Conservation (phyloP, 495 filamentous ascomycete species). For the Pyrenula aspistea region DNA sequence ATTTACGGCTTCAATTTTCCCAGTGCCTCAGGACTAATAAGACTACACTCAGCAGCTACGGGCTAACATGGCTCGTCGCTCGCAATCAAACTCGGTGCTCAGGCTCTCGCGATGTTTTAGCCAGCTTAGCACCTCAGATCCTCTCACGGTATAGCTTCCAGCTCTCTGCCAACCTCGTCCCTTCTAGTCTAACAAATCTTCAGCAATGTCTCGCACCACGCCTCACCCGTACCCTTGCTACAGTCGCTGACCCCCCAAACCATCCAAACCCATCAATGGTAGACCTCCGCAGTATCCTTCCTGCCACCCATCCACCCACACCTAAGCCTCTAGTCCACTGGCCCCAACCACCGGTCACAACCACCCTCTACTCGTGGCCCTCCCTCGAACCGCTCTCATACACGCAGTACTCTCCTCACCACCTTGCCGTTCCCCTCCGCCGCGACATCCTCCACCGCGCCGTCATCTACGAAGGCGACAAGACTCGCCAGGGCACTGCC, state of each 20-base stretch:
- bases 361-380: slow-evolving; percentile 86
- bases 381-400: slow-evolving; percentile 74
- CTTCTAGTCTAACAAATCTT: too few relatives aligned
- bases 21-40: too few relatives aligned
- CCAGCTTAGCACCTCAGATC: slow-evolving; percentile 27
- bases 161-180: slow-evolving; percentile 2
- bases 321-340: neutral
- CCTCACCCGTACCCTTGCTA: slow-evolving; percentile 61
- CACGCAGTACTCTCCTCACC: slow-evolving; percentile 63
- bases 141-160: slow-evolving; percentile 31
- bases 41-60: too few relatives aligned
- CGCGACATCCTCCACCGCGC: slow-evolving; percentile 90
- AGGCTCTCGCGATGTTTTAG: slow-evolving; percentile 31
- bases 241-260: slow-evolving; percentile 20
- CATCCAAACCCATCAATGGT: slow-evolving; percentile 11
- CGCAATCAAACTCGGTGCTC: too few relatives aligned
- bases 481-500: slow-evolving; percentile 75
- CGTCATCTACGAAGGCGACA: slow-evolving; percentile 85
- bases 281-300: slow-evolving; percentile 26
- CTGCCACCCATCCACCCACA: slow-evolving; percentile 17
- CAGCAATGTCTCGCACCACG: slow-evolving; percentile 39
- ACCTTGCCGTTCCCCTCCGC: slow-evolving; percentile 76
- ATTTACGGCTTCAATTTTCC: too few relatives aligned
- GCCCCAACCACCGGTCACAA: slow-evolving; percentile 35
- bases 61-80: too few relatives aligned